Evolutionary conservation across 139 green algal genomes (phyloP).

Genomic region (Pseudopediastrum boryanum): DNA sequence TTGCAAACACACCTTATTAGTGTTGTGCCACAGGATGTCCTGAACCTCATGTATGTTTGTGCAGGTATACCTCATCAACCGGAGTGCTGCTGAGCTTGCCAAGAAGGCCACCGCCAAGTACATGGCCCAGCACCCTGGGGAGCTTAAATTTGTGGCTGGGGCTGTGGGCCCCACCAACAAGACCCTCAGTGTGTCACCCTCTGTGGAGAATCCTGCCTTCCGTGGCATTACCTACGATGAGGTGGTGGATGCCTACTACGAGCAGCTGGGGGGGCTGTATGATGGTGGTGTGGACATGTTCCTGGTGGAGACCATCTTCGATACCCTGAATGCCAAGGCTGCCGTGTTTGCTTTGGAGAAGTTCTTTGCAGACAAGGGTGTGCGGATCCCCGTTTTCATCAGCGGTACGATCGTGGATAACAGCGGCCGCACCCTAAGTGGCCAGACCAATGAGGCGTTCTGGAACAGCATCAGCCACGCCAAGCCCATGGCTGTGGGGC

Average conservation of each 20-base stretch:
- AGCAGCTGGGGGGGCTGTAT: slow-evolving; percentile 87
- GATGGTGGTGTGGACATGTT: slow-evolving; percentile 95
- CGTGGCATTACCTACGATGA: slow-evolving; percentile 95
- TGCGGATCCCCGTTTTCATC: slow-evolving; percentile 93
- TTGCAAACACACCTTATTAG: no score
- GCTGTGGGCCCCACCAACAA: slow-evolving; percentile 97
- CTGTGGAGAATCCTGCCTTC: slow-evolving; percentile 97
- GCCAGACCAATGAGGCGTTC: slow-evolving; percentile 99
- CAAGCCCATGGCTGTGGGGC: slow-evolving; percentile 91
- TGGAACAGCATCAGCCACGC: slow-evolving; percentile 94
- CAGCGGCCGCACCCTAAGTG: slow-evolving; percentile 92
- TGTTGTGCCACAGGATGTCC: no score
- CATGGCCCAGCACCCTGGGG: slow-evolving; percentile 77
- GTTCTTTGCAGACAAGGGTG: slow-evolving; percentile 84
- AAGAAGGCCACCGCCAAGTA: slow-evolving; percentile 75
- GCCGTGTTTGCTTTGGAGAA: slow-evolving; percentile 94
- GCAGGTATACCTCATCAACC: slow-evolving; percentile 90
- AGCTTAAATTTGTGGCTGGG: slow-evolving; percentile 90
- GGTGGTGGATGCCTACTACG: slow-evolving; percentile 92
- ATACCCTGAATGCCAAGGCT: slow-evolving; percentile 97
- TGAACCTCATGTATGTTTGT: no score
- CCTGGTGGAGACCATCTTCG: slow-evolving; percentile 99
- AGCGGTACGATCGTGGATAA: slow-evolving; percentile 97
- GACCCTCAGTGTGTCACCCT: slow-evolving; percentile 94
- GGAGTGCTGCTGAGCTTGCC: slow-evolving; percentile 83